Conservation (phyloP, 352 stramenopile genomes). For the Phytopythium cucurbitacearum region DNA sequence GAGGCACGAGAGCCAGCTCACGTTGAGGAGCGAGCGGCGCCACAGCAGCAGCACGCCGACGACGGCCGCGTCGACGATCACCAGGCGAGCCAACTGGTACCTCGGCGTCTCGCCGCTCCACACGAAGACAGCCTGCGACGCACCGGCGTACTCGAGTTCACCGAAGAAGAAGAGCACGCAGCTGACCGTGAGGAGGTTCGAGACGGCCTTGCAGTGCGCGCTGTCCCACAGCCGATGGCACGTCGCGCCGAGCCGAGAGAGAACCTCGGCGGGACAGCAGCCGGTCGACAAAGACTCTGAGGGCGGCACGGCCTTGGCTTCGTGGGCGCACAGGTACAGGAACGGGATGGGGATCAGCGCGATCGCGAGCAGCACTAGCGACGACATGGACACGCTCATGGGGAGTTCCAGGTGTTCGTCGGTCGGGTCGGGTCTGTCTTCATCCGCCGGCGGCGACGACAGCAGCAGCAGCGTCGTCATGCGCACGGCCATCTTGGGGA, state of each 20-base stretch:
- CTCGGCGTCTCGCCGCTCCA: slow-evolving; percentile 8
- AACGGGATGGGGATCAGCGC: slow-evolving; percentile 26
- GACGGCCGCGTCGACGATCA: slow-evolving; percentile 18
- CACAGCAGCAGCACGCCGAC: slow-evolving; percentile 17
- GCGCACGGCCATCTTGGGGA: neutral
- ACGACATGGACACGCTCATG: neutral
- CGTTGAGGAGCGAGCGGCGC: slow-evolving; percentile 15
- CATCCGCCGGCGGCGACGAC: too few species aligned
- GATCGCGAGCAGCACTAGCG: slow-evolving; percentile 4
- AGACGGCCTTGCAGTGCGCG: slow-evolving; percentile 34
- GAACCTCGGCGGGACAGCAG: too few species aligned
- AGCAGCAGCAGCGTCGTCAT: neutral
- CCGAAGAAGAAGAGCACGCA: slow-evolving; percentile 37
- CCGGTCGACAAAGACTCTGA: neutral
- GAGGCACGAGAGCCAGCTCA: slow-evolving; percentile 15
- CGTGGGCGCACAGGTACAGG: slow-evolving; percentile 20
- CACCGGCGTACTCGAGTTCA: slow-evolving; percentile 18
- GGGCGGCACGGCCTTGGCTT: slow-evolving; percentile 4
- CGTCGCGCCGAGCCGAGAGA: slow-evolving; percentile 7
- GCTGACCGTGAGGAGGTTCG: slow-evolving; percentile 41
- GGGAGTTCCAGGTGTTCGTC: neutral
- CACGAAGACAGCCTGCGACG: neutral
- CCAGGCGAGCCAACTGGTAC: slow-evolving; percentile 11
- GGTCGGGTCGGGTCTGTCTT: neutral
- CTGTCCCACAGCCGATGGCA: slow-evolving; percentile 30